phyloP scores from a whole-genome alignment of 2,329 filamentous ascomycete species.

The Epichloe brachyelytri region DNA sequence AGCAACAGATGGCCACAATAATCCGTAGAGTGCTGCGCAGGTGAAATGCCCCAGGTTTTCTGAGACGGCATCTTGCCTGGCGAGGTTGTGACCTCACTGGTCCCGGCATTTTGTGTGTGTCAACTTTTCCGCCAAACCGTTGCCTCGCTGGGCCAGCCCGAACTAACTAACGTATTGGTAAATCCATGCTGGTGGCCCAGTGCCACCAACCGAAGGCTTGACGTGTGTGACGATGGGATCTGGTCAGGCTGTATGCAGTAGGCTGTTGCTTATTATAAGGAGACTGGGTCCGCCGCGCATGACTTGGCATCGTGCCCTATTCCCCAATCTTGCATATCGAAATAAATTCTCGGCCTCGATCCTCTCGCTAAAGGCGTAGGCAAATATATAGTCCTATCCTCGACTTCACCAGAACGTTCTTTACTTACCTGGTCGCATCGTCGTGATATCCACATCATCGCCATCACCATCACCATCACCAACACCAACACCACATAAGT shows the following conservation, averaged over 20 bases:
- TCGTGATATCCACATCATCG: not conserved
- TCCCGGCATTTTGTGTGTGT: too few species aligned
- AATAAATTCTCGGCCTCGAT: not conserved
- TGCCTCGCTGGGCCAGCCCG: too few species aligned
- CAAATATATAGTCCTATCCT: not conserved
- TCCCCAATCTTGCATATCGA: not conserved
- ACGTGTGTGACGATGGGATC: not conserved
- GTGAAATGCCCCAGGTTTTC: not conserved
- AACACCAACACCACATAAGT: not conserved
- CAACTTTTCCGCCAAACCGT: too few species aligned
- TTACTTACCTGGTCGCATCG: not conserved
- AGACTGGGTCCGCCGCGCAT: not conserved
- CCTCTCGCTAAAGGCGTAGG: not conserved
- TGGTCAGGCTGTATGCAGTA: not conserved
- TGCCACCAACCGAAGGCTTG: not conserved
- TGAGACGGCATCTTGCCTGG: not conserved
- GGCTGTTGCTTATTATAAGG: constrained; percentile 1
- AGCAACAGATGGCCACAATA: not conserved
- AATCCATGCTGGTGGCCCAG: not conserved
- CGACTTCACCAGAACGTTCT: not conserved
- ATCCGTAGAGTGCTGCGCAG: too few species aligned
- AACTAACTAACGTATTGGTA: too few species aligned
- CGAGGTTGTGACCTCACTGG: not conserved
- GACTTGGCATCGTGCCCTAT: not conserved
- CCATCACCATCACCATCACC: not conserved